Evolutionary conservation across 2,329 filamentous ascomycete species (phyloP).

Genomic region (Fusarium devonianum): DNA sequence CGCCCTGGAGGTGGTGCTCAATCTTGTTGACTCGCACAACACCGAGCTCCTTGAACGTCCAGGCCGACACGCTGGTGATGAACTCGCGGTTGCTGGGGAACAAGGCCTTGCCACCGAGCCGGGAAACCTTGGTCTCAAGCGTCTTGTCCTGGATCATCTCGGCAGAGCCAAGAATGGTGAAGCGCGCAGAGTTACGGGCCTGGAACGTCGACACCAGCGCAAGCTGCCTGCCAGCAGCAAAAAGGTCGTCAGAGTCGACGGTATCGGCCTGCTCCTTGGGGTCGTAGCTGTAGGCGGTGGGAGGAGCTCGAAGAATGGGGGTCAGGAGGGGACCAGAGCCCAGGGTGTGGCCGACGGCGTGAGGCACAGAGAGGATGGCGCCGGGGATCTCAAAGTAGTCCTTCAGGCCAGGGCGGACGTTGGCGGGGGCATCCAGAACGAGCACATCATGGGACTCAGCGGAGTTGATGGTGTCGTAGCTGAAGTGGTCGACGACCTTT

Average conservation of each 20-base stretch:
- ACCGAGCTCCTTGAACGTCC: slow-evolving; percentile 94
- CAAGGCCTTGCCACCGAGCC: slow-evolving; percentile 58
- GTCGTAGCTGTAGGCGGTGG: slow-evolving; percentile 92
- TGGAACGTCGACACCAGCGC: slow-evolving; percentile 86
- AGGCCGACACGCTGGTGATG: slow-evolving; percentile 83
- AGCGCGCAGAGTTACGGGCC: slow-evolving; percentile 89
- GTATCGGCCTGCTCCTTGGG: slow-evolving; percentile 80
- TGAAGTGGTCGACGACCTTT: slow-evolving; percentile 93
- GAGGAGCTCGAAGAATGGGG: slow-evolving; percentile 81
- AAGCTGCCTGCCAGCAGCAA: slow-evolving; percentile 84
- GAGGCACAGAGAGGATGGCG: slow-evolving; percentile 79
- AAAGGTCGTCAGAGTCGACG: slow-evolving; percentile 76
- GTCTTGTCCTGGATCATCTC: slow-evolving; percentile 90
- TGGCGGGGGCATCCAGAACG: slow-evolving; percentile 73
- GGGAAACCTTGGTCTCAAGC: slow-evolving; percentile 82
- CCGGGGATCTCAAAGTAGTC: slow-evolving; percentile 71
- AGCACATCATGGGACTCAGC: slow-evolving; percentile 88
- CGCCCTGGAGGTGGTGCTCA: slow-evolving; percentile 72
- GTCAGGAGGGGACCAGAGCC: slow-evolving; percentile 79
- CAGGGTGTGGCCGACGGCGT: slow-evolving; percentile 80
- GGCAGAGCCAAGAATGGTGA: slow-evolving; percentile 83
- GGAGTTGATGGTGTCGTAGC: slow-evolving; percentile 81
- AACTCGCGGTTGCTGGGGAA: slow-evolving; percentile 85
- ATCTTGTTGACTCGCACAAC: slow-evolving; percentile 85
- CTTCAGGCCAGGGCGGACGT: slow-evolving; percentile 72